phyloP scores from a whole-genome alignment of 768 basidiomycete genomes.

The Brasilioporus rufonigricans region DNA sequence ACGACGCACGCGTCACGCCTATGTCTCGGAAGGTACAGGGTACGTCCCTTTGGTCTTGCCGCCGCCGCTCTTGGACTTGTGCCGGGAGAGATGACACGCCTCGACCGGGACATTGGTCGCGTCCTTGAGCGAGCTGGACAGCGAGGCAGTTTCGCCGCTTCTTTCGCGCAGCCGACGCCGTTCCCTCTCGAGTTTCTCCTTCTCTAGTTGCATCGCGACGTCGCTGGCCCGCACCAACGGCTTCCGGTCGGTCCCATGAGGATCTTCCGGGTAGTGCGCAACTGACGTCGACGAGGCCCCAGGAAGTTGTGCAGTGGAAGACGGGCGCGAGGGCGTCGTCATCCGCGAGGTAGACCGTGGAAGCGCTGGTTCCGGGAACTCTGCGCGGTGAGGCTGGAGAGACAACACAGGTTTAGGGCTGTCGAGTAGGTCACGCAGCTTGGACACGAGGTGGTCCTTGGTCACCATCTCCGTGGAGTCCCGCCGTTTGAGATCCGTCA shows the following conservation, averaged over 20 bases:
- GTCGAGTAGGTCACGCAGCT: slow-evolving; percentile 48
- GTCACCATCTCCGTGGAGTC: slow-evolving; percentile 18
- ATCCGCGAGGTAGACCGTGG: slow-evolving; percentile 23
- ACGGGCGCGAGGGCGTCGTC: slow-evolving; percentile 20
- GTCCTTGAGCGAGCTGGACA: slow-evolving; percentile 27
- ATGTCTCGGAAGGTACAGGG: slow-evolving; percentile 13
- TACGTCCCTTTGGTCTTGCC: slow-evolving; percentile 17
- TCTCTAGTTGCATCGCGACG: slow-evolving; percentile 53
- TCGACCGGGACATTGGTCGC: slow-evolving; percentile 26
- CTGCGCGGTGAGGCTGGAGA: slow-evolving; percentile 35
- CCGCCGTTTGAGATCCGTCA: slow-evolving; percentile 21
- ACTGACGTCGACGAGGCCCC: slow-evolving; percentile 20
- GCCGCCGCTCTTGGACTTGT: slow-evolving; percentile 11
- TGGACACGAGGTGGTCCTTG: slow-evolving; percentile 35
- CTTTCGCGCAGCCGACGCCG: slow-evolving; percentile 27
- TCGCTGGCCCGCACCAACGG: slow-evolving; percentile 49
- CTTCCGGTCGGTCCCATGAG: slow-evolving; percentile 14
- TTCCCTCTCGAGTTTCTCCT: slow-evolving; percentile 37
- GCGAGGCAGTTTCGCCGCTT: too few species aligned
- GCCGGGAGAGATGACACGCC: slow-evolving; percentile 18
- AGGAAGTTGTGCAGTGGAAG: slow-evolving; percentile 18
- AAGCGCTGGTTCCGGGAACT: slow-evolving; percentile 25
- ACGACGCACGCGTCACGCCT: slow-evolving; percentile 6
- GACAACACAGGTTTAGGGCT: slow-evolving; percentile 41
- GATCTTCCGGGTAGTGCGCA: slow-evolving; percentile 14